Evolutionary conservation across 345 rosid species (phyloP).

Genomic region (Gynandropsis gynandra): DNA sequence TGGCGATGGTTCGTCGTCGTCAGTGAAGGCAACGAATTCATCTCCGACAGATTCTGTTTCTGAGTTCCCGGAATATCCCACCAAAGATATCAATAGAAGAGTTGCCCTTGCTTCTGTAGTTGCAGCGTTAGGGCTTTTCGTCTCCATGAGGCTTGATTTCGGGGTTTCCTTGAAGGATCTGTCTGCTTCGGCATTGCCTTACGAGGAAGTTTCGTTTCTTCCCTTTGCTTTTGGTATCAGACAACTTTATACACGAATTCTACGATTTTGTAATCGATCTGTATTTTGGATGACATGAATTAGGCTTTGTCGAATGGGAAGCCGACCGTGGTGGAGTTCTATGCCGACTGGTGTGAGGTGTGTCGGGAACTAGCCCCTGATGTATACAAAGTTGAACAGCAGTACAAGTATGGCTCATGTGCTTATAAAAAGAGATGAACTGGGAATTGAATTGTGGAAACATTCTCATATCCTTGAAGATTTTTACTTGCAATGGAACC

Average conservation of each 20-base stretch:
- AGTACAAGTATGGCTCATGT: constrained; percentile 56
- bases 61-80: constrained; percentile 56
- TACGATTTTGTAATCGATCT: not conserved
- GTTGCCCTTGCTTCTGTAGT: constrained; percentile 46
- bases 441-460: not conserved
- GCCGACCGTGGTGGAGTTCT: constrained; percentile 94
- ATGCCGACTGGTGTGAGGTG: constrained; percentile 98
- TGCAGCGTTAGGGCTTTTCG: constrained; percentile 55
- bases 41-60: constrained; percentile 22
- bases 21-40: constrained; percentile 14
- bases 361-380: constrained; percentile 92
- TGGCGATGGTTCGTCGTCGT: constrained; percentile 9
- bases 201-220: constrained; percentile 47
- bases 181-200: constrained; percentile 59
- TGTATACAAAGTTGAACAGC: constrained; percentile 87
- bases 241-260: not conserved
- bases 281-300: constrained; percentile 6
- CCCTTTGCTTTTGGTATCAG: not conserved
- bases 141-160: constrained; percentile 53
- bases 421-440: not conserved
- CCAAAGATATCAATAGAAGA: constrained; percentile 43
- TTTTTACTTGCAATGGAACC: not conserved
- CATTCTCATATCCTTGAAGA: not conserved
- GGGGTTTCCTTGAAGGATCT: constrained; percentile 78
- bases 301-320: constrained; percentile 90